phyloP scores from a whole-genome alignment of 139 green algal species.

The Chlorella vulgaris region DNA sequence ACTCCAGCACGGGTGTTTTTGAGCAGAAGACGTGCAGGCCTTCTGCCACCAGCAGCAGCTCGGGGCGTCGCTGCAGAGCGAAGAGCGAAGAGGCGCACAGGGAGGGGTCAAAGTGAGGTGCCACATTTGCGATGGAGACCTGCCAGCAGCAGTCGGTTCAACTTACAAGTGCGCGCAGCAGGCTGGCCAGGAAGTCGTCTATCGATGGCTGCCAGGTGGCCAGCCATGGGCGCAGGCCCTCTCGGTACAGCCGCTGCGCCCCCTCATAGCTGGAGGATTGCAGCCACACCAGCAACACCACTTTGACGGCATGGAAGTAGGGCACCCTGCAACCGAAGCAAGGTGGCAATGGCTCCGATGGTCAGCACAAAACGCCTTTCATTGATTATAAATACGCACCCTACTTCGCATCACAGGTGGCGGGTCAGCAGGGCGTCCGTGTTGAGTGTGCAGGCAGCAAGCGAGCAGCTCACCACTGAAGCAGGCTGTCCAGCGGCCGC shows the following conservation, averaged over 20 bases:
- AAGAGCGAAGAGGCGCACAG: neutral
- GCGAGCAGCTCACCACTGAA: constrained; percentile 35
- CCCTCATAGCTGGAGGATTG: constrained; percentile 47
- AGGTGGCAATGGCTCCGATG: neutral
- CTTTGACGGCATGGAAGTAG: constrained; percentile 62
- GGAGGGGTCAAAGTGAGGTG: neutral
- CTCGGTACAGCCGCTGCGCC: neutral
- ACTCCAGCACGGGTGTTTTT: constrained; percentile 38
- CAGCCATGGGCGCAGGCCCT: constrained; percentile 25
- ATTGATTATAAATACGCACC: no score
- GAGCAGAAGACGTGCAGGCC: constrained; percentile 13
- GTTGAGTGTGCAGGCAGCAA: no score
- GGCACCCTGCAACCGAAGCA: constrained; percentile 41
- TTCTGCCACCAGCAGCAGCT: constrained; percentile 30
- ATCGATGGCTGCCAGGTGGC: neutral
- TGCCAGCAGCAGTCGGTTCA: no score
- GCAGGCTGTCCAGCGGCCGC: constrained; percentile 18
- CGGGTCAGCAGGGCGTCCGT: no score
- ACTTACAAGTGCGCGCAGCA: constrained; percentile 26
- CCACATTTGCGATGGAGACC: neutral
- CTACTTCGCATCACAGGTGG: no score
- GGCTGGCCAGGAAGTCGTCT: neutral
- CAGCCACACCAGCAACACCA: constrained; percentile 66
- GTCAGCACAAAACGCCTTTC: neutral
- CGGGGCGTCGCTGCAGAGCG: constrained; percentile 15